phyloP scores from a whole-genome alignment of 1,139 yeast genomes.

The Geotrichum histeridarum region DNA sequence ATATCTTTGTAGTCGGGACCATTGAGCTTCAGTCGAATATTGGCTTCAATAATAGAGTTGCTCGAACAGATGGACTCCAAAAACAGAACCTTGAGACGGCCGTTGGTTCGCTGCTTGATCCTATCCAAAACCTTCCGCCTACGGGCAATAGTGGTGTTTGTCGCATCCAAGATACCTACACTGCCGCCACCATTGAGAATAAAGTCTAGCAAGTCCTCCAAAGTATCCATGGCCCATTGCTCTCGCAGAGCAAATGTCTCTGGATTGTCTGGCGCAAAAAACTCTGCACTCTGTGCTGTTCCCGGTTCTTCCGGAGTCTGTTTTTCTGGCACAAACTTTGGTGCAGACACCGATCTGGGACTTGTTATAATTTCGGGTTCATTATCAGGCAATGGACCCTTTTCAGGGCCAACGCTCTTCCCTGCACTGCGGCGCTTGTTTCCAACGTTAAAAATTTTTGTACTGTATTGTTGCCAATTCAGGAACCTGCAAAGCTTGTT shows the following conservation, averaged over 20 bases:
- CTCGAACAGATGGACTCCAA: slow-evolving; percentile 87
- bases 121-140: slow-evolving; percentile 63
- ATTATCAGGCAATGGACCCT: slow-evolving; percentile 63
- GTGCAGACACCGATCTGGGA: too few relatives aligned
- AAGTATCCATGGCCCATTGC: slow-evolving; percentile 93
- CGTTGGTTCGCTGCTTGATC: slow-evolving; percentile 64
- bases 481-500: slow-evolving; percentile 81
- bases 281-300: slow-evolving; percentile 53
- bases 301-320: not conserved
- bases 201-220: slow-evolving; percentile 78
- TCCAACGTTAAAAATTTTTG: slow-evolving; percentile 89
- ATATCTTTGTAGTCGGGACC: slow-evolving; percentile 91
- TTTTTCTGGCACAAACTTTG: too few relatives aligned
- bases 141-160: slow-evolving; percentile 72
- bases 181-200: slow-evolving; percentile 76
- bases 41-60: slow-evolving; percentile 67
- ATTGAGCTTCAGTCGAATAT: slow-evolving; percentile 74
- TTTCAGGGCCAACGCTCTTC: slow-evolving; percentile 64
- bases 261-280: slow-evolving; percentile 76
- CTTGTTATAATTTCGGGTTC: not conserved
- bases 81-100: slow-evolving; percentile 73
- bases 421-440: slow-evolving; percentile 76
- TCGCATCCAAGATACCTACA: slow-evolving; percentile 93
- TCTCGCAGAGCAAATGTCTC: slow-evolving; percentile 67
- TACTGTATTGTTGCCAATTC: slow-evolving; percentile 89